Evolutionary conservation across 2,329 filamentous ascomycete genomes (phyloP), one percentile per base, ranked within the genome.

Genomic region (Dryadomyces sulphureus): DNA sequence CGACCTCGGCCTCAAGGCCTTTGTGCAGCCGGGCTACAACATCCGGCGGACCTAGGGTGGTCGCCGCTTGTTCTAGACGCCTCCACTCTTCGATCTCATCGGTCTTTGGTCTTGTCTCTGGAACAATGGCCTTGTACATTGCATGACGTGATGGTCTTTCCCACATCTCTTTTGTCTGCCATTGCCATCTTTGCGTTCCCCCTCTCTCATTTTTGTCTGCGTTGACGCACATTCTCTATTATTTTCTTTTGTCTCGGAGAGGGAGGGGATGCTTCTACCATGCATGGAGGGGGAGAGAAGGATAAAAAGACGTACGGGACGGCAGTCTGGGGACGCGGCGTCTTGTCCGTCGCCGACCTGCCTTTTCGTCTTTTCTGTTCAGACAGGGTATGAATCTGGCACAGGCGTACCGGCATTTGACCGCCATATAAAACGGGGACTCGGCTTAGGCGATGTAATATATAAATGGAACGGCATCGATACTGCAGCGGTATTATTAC

Each of bases 1-100:
- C 53, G 77, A 81, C 49, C 72, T 86, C 59, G 79, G 79, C 4
- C 66, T 72, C 22, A 68, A 76, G 50, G 76, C 77, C 19, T 80
- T 72, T 53, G 67, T 76, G 46, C 64, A 64, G 27, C 73, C 72
- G 2, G 73, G 70, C 11, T 63, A 65, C 53, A 75, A 73, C 55
- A 73, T 50, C 6, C 45, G 36, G 40, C 46, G 48, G 21, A 1
- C 39, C n/a, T 40, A 41, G 27, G n/a, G 16, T 5, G 8, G 17
- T 21, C 24, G 17, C 21, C 36, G 36, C n/a, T 43, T 35, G 3
- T 38, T 41, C 42, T 32, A 32, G 27, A 32, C n/a, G n/a, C n/a
- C n/a, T n/a, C n/a, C n/a, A n/a, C n/a, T n/a, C n/a, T n/a, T n/a
- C n/a, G n/a, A n/a, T n/a, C n/a, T n/a, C n/a, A n/a, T n/a, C n/a